Base-by-base conservation (phyloP, 2,329 filamentous ascomycete genomes). In the Sordariomycetes sp. region DNA sequence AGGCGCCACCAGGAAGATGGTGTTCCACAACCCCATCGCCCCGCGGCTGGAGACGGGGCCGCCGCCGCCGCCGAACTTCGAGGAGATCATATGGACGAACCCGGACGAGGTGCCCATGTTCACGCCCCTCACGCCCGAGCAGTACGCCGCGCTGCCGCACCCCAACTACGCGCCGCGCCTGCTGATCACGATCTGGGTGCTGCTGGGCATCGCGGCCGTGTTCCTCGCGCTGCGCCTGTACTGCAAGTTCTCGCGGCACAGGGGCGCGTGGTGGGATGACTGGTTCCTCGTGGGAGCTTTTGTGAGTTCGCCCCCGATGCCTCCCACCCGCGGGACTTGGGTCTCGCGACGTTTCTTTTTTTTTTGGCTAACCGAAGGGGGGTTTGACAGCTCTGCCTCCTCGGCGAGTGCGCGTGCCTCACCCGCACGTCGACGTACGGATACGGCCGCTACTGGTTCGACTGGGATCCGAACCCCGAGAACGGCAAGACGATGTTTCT, bases 261-360 rank as follows among this genome's bases (percentile, higher is more conserved):
- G 63, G 3, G 62, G 64, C 1, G 55, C 67, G 8, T 68, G 66
- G 66, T 68, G 65, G 65, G 66, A 67, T 37, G 66, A 68, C 55
- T 64, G 63, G 18, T 57, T 67, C 3, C 58, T 68, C 10, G 57
- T 68, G 32, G 57, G 62, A 32, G 60, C 66, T 20, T 68, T 61
- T 61, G 65, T 67, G 60, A 55, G 69, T 68, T 37, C 25, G n/a
- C n/a, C n/a, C n/a, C n/a, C n/a, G n/a, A n/a, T n/a, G 3, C 18
- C 20, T 54, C 28, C 14, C 22, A 7, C n/a, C n/a, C n/a, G n/a
- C n/a, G n/a, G n/a, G n/a, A n/a, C n/a, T n/a, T n/a, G n/a, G n/a
- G n/a, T n/a, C n/a, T n/a, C n/a, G n/a, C n/a, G n/a, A n/a, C n/a
- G n/a, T n/a, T n/a, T n/a, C n/a, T n/a, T n/a, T n/a, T n/a, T n/a